phyloP scores from a whole-genome alignment of 179 eudicot species.

The Spergularia azorica region DNA sequence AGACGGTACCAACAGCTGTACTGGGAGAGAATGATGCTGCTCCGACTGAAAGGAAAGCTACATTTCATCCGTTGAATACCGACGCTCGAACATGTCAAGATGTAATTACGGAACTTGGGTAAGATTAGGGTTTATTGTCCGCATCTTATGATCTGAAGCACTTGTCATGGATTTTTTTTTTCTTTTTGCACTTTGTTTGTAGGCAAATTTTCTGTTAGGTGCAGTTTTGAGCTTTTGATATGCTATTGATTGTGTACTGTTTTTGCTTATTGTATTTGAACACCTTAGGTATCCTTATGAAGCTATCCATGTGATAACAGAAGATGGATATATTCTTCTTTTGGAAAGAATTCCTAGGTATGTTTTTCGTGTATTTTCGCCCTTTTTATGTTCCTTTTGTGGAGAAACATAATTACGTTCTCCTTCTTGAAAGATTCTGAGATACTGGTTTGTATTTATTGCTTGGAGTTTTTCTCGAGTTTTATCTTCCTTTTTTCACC shows the following conservation, averaged over 20 bases:
- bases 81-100: slow-evolving; percentile 97
- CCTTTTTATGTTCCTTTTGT: not conserved
- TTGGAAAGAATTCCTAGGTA: slow-evolving; percentile 98
- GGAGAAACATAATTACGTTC: too few species aligned
- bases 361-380: not conserved
- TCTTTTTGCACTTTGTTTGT: not conserved
- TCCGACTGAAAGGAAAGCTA: slow-evolving; percentile 58
- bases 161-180: not conserved
- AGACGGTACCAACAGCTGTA: slow-evolving; percentile 48
- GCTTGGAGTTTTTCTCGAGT: not conserved
- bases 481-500: not conserved
- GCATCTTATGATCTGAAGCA: slow-evolving; percentile 3
- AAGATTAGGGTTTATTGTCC: slow-evolving; percentile 30
- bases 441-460: too few species aligned
- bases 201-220: not conserved
- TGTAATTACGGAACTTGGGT: slow-evolving; percentile 98
- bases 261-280: not conserved
- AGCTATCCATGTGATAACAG: slow-evolving; percentile 87
- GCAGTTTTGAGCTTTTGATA: not conserved
- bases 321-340: slow-evolving; percentile 91
- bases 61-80: slow-evolving; percentile 63
- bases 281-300: slow-evolving; percentile 89
- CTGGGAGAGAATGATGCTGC: slow-evolving; percentile 69
- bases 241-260: not conserved
- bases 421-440: too few species aligned